phyloP scores from a whole-genome alignment of 805 yeast species.

The Metschnikowia gelsemii region DNA sequence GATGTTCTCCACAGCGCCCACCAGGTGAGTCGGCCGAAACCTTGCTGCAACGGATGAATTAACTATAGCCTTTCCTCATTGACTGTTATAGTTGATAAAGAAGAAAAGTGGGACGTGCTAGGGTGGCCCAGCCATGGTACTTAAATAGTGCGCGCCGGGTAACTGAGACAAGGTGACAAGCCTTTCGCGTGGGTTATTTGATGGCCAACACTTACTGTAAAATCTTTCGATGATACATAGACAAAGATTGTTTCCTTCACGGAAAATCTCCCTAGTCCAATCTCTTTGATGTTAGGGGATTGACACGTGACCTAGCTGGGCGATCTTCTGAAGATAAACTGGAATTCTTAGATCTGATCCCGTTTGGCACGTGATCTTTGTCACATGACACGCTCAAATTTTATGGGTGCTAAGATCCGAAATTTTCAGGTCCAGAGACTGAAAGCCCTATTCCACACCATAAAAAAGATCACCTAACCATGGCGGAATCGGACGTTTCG shows the following conservation, averaged over 20 bases:
- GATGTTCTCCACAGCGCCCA: constrained; percentile 57
- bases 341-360: background rate
- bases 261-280: too few species aligned
- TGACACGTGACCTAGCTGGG: too few species aligned
- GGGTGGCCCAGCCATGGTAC: background rate
- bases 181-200: too few species aligned
- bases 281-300: too few species aligned
- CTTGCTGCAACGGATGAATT: constrained; percentile 40
- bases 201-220: too few species aligned
- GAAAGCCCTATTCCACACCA: too few species aligned
- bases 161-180: too few species aligned
- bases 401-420: background rate
- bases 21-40: constrained; percentile 21
- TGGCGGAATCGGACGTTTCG: constrained; percentile 9
- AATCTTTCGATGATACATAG: too few species aligned
- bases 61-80: constrained; percentile 49
- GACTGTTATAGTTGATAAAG: constrained; percentile 59
- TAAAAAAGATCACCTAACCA: background rate
- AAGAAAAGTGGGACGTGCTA: constrained; percentile 11
- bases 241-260: too few species aligned
- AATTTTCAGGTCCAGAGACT: background rate
- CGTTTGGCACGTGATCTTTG: background rate
- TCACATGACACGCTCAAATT: constrained; percentile 7
- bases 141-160: constrained; percentile 14
- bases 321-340: too few species aligned